Conservation (phyloP, 176 grass and related monocot species). For the Hsuehochloa calcarea region DNA sequence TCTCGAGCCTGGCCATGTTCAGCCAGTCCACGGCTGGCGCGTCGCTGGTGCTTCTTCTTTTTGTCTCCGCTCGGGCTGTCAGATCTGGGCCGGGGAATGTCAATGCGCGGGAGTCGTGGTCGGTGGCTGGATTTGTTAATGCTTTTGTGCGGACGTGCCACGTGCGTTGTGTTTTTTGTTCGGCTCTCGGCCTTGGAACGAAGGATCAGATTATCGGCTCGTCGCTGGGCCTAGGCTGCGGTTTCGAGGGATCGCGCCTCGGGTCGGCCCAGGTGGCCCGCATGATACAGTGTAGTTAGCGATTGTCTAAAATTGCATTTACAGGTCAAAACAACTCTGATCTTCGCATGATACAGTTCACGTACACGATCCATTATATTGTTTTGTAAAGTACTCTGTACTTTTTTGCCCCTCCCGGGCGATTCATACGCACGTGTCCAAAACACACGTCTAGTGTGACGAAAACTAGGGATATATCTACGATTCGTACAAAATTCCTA, state of each 20-base stretch:
- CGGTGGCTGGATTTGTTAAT: neutral
- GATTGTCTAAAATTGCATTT: neutral
- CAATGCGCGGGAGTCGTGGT: neutral
- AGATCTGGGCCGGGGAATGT: neutral
- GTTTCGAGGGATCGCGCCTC: too few relatives aligned
- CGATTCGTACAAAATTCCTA: too few relatives aligned
- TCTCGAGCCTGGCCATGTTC: neutral
- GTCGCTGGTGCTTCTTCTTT: neutral
- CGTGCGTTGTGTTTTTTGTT: neutral
- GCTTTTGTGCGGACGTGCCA: neutral
- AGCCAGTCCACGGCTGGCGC: slow-evolving; percentile 42
- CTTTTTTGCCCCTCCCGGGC: too few relatives aligned
- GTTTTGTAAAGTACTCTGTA: too few relatives aligned
- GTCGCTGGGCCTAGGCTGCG: too few relatives aligned
- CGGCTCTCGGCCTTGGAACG: neutral
- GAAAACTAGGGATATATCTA: too few relatives aligned
- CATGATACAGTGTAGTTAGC: neutral
- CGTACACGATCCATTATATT: too few relatives aligned
- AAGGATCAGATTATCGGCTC: neutral
- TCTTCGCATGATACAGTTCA: too few relatives aligned
- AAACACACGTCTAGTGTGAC: too few relatives aligned
- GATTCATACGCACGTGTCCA: too few relatives aligned
- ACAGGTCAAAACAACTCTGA: too few relatives aligned
- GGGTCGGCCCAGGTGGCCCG: neutral
- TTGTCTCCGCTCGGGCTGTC: neutral